phyloP scores from a whole-genome alignment of 768 basidiomycete genomes.

The Jaapia argillacea region DNA sequence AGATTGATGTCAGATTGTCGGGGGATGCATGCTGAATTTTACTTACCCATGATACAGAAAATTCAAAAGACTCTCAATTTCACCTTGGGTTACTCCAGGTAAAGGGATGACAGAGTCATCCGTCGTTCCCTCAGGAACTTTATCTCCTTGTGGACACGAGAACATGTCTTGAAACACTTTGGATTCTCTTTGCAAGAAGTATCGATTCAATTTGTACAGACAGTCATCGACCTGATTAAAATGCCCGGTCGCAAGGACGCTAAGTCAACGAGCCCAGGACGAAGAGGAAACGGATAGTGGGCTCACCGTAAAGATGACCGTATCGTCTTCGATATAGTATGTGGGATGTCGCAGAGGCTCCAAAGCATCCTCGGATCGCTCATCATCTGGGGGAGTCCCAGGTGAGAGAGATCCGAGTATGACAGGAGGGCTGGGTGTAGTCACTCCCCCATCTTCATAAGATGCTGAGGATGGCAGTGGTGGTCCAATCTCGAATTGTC shows the following conservation, averaged over 20 bases:
- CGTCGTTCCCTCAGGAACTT: constrained; percentile 17
- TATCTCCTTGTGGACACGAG: constrained; percentile 11
- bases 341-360: constrained; percentile 9
- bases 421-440: too few species aligned
- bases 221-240: constrained; percentile 20
- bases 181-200: constrained; percentile 24
- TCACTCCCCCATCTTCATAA: too few species aligned
- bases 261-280: too few species aligned
- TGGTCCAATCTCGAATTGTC: too few species aligned
- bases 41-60: constrained; percentile 25
- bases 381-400: too few species aligned
- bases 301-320: constrained; percentile 13
- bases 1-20: neutral
- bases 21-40: neutral
- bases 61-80: constrained; percentile 24
- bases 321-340: constrained; percentile 14
- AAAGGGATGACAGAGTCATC: constrained; percentile 21
- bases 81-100: constrained; percentile 15
- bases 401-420: too few species aligned
- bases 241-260: too few species aligned
- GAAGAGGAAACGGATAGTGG: neutral
- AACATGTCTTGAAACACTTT: constrained; percentile 26
- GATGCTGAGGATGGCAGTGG: too few species aligned
- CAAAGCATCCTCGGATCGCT: too few species aligned
- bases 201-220: constrained; percentile 27